Base-by-base conservation (phyloP, 345 rosid genomes). In the Melastoma malabathricum region DNA sequence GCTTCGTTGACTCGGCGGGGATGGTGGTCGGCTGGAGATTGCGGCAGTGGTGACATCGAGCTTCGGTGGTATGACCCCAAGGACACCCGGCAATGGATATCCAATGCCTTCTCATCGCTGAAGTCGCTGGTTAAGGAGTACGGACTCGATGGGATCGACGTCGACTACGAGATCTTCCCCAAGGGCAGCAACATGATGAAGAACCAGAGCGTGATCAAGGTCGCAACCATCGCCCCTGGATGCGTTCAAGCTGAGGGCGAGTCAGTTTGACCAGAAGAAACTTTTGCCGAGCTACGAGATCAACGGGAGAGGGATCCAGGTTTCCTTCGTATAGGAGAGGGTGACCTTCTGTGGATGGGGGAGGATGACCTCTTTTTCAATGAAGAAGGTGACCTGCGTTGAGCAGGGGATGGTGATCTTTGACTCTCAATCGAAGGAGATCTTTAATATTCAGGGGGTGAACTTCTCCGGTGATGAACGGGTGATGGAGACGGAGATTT, bases 251-350 rank as follows among this genome's bases (percentile, higher is more conserved):
- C 48, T 62, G 6, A 54, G 79, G 23, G 65, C 68, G 0, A 25
- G 6, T 8, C 71, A 81, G 38, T 77, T 73, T 43, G 57, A 62
- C 6, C 47, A 27, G 47, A 67, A 45, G 3, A 81, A 77, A 55
- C 18, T 77, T 55, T n/a, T 81, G 59, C 74, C 84, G 0, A 77
- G 82, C 66, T 81, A 77, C 49, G 81, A 81, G 55, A 74, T 73
- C 2, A 57, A 77, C 0, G 82, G 82, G 13, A 71, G 80, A 41
- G 88, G 84, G 0, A 78, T 78, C n/a, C 82, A 78, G 50, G 89
- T 31, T 64, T 49, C 5, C 54, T 63, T 12, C 56, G 56, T 6
- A 23, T 3, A 44, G 74, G 69, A 0, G 65, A 68, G 10, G 76
- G 78, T n/a, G 78, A 78, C 60, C 79, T 64, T 8, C 63, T 64